A percentile compares a stretch with the other conserved stretches of the same genome.
Conservation (phyloP, 306 rosid genomes). For the Betula pendula region DNA sequence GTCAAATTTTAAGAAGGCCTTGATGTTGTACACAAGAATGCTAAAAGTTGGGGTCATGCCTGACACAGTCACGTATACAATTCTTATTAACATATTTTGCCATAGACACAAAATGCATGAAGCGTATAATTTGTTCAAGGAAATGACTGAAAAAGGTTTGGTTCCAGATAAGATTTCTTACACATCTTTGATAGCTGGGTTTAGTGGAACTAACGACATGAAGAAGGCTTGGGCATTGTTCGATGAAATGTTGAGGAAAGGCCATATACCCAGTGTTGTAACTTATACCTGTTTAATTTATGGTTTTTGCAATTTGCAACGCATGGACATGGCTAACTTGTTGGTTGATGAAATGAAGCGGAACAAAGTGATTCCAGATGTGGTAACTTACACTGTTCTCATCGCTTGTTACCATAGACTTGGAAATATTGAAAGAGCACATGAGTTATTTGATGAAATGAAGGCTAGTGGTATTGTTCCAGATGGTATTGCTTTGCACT, state of each 20-base stretch:
- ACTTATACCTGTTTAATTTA: conserved; percentile 62
- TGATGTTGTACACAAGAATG: conserved; percentile 48
- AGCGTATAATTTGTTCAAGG: conserved; percentile 40
- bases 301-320: conserved; percentile 51
- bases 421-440: conserved; percentile 36
- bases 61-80: conserved; percentile 42
- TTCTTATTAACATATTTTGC: conserved; percentile 45
- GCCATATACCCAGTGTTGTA: conserved; percentile 41
- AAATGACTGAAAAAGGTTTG: conserved; percentile 43
- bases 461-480: conserved; percentile 41
- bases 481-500: conserved; percentile 34
- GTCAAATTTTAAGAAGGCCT: conserved; percentile 37
- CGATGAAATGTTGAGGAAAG: conserved; percentile 47
- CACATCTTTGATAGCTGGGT: conserved; percentile 55
- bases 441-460: conserved; percentile 43
- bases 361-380: conserved; percentile 39
- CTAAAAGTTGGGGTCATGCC: conserved; percentile 44
- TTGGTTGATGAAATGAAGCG: conserved; percentile 52
- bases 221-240: conserved; percentile 46
- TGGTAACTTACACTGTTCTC: conserved; percentile 56
- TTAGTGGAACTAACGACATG: conserved; percentile 44
- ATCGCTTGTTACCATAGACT: conserved; percentile 39
- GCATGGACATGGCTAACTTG: conserved; percentile 43
- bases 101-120: conserved; percentile 28
- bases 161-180: conserved; percentile 51